Percentiles rank a stretch among this genome's conserved stretches.
Conservation (phyloP, 495 filamentous ascomycete species). For the Aspergillus egyptiacus region DNA sequence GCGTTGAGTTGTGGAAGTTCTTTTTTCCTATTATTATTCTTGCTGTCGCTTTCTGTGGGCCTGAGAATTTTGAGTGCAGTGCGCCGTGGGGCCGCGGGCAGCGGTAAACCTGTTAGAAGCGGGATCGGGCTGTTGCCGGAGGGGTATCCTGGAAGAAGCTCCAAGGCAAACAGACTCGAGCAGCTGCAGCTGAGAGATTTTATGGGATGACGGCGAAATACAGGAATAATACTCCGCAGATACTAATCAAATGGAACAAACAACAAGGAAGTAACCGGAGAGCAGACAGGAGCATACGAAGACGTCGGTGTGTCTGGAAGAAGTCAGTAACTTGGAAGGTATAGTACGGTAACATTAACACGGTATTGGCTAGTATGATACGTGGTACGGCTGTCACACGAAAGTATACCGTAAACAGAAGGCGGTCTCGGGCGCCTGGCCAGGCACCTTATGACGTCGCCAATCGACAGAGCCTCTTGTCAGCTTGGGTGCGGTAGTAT, state of each 20-base stretch:
- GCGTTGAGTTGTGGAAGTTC: slow-evolving; percentile 5
- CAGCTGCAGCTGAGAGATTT: no score
- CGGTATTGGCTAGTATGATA: no score
- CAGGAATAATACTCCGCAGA: no score
- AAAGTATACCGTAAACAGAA: slow-evolving; percentile 2
- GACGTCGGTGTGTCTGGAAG: not conserved
- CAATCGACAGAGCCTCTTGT: not conserved
- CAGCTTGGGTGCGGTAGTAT: no score
- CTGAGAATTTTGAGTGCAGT: slow-evolving; percentile 8
- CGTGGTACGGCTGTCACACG: slow-evolving; percentile 3
- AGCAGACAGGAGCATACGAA: not conserved
- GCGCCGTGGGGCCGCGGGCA: slow-evolving; percentile 1
- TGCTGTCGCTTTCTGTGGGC: slow-evolving; percentile 5
- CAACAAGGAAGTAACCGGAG: no score
- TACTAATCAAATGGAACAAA: no score
- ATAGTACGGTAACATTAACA: not conserved
- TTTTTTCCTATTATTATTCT: slow-evolving; percentile 6
- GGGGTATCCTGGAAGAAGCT: not conserved
- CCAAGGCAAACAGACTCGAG: not conserved
- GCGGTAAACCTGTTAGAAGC: not conserved
- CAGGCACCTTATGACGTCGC: not conserved
- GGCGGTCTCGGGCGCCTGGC: slow-evolving; percentile 8
- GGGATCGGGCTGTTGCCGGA: not conserved
- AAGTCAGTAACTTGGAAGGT: not conserved
- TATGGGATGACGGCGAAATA: no score